Conservation (phyloP, 2,329 filamentous ascomycete genomes). For the Calonectria henricotiae region DNA sequence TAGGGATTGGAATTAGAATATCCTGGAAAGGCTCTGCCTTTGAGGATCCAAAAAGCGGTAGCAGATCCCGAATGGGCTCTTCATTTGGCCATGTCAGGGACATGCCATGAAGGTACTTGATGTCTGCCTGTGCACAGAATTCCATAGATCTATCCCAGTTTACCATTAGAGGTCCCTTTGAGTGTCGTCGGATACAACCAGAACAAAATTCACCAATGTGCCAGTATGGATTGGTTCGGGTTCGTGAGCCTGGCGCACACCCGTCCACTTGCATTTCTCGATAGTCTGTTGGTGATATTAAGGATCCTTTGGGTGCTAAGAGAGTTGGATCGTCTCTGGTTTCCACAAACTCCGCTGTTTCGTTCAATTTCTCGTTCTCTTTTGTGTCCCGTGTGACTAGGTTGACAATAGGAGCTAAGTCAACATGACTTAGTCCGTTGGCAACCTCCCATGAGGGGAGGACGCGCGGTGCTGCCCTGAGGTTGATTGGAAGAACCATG, state of each 20-base stretch:
- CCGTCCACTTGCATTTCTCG: constrained; percentile 65
- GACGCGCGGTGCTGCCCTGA: constrained; percentile 65
- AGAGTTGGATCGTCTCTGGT: neutral
- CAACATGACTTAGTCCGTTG: constrained; percentile 45
- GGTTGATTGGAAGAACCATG: constrained; percentile 89
- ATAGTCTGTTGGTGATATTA: constrained; percentile 55
- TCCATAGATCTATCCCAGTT: constrained; percentile 78
- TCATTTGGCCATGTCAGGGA: constrained; percentile 77
- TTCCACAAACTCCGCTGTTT: constrained; percentile 19
- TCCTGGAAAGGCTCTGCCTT: constrained; percentile 83
- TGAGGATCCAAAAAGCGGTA: constrained; percentile 84
- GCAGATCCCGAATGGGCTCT: constrained; percentile 75
- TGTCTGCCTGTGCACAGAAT: constrained; percentile 84
- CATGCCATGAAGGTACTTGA: constrained; percentile 82
- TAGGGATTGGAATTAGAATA: constrained; percentile 79
- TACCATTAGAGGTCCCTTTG: constrained; percentile 76
- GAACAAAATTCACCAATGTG: constrained; percentile 77
- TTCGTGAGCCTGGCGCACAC: constrained; percentile 76
- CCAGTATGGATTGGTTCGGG: constrained; percentile 74
- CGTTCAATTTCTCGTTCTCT: constrained; percentile 23
- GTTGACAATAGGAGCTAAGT: constrained; percentile 53
- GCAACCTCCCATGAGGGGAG: constrained; percentile 75
- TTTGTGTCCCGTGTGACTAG: constrained; percentile 52
- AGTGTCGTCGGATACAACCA: constrained; percentile 76
- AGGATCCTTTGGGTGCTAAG: neutral